Evolutionary conservation across 306 rosid genomes (phyloP).

Genomic region (Cucumis cinereus): DNA sequence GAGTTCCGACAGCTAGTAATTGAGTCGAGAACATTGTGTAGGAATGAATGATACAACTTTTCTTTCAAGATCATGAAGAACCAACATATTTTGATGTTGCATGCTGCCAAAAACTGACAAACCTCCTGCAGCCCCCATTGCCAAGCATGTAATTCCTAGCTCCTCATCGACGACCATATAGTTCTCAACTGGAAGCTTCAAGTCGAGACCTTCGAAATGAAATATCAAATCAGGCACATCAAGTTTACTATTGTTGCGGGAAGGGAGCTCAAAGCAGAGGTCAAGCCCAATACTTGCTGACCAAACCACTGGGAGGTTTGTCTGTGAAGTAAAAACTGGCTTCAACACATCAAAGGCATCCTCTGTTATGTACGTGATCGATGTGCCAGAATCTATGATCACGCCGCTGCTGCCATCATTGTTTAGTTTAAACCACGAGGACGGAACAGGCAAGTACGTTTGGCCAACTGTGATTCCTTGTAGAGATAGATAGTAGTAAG

Average conservation of each 20-base stretch:
- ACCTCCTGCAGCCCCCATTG: conserved; percentile 39
- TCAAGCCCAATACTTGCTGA: conserved; percentile 42
- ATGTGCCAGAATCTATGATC: conserved; percentile 72
- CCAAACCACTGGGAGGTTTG: conserved; percentile 19
- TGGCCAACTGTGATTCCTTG: conserved; percentile 59
- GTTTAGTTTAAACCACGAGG: conserved; percentile 30
- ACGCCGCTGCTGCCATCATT: conserved; percentile 56
- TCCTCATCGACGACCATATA: conserved; percentile 37
- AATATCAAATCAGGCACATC: conserved; percentile 46
- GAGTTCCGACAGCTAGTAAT: background rate
- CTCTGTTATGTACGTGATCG: conserved; percentile 38
- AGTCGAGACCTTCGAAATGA: conserved; percentile 48
- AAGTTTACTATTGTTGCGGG: conserved; percentile 11
- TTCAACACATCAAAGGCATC: conserved; percentile 27
- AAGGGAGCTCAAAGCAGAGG: conserved; percentile 45
- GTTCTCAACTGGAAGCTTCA: conserved; percentile 49
- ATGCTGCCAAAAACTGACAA: conserved; percentile 48
- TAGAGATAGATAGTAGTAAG: conserved; percentile 62
- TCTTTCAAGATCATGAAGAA: conserved; percentile 23
- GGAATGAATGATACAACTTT: conserved; percentile 24
- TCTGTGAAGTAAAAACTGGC: conserved; percentile 40
- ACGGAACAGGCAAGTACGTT: conserved; percentile 19
- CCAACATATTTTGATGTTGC: conserved; percentile 31
- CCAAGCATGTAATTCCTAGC: conserved; percentile 45
- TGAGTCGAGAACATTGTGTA: conserved; percentile 9